Percentiles rank a stretch among this genome's conserved stretches.
Evolutionary conservation across 495 filamentous ascomycete species (phyloP).

Genomic region (Corynascus novoguineensis): DNA sequence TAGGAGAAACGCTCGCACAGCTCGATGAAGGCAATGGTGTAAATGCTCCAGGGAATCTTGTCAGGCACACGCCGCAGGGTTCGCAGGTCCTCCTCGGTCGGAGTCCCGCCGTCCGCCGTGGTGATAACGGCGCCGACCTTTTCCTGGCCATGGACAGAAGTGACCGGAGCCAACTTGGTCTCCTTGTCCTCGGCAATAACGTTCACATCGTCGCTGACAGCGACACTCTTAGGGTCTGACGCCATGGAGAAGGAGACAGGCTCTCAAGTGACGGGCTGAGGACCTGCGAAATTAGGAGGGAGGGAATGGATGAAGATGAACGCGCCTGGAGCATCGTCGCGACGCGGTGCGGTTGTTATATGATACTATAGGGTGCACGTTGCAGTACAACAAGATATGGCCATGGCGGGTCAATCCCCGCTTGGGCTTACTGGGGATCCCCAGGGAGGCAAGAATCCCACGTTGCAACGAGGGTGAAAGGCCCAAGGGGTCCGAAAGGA

Average conservation of each 20-base stretch:
- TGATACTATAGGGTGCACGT: too few species aligned
- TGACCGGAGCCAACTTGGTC: conserved; percentile 6
- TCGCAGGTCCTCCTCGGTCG: conserved; percentile 55
- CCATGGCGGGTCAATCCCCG: too few species aligned
- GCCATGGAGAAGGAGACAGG: conserved; percentile 11
- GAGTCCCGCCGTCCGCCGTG: conserved; percentile 24
- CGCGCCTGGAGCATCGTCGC: neutral
- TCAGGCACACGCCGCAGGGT: conserved; percentile 62
- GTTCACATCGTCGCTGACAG: conserved; percentile 14
- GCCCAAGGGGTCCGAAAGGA: too few species aligned
- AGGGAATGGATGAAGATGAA: neutral
- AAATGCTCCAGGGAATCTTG: conserved; percentile 58
- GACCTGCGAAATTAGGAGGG: neutral
- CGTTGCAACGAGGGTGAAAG: too few species aligned
- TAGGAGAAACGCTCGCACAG: conserved; percentile 75
- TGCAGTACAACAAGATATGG: too few species aligned
- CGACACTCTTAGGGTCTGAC: conserved; percentile 13
- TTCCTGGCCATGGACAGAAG: conserved; percentile 6
- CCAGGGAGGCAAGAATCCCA: too few species aligned
- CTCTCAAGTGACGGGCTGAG: neutral
- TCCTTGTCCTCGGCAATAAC: conserved; percentile 18
- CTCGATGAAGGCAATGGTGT: conserved; percentile 69
- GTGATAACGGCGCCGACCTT: conserved; percentile 10
- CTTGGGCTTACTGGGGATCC: too few species aligned
- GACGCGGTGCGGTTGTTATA: too few species aligned